These are phyloP conservation scores for Ophiocordyceps robertsii DNA, from an alignment of 2,329 filamentous ascomycete genomes.

Conservation along the genomic window DNA sequence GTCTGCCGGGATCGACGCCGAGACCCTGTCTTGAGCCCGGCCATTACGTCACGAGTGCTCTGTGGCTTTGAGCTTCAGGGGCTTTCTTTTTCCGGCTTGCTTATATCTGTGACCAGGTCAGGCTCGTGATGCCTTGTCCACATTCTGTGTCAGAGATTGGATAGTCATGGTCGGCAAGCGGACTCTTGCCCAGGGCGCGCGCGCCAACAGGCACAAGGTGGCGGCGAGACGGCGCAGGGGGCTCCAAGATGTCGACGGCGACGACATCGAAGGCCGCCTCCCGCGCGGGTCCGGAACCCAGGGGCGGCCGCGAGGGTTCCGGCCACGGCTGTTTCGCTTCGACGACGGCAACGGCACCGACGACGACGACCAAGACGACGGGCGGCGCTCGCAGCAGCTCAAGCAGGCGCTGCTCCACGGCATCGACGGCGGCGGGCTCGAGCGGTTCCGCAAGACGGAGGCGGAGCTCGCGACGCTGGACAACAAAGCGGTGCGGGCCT, in stretches of 20 bases:
- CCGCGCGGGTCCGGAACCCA: not conserved
- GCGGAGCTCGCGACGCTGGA: slow-evolving; percentile 13
- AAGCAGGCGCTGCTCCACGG: slow-evolving; percentile 15
- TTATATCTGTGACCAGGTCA: too few species aligned
- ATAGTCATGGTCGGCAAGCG: not conserved
- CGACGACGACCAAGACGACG: slow-evolving; percentile 8
- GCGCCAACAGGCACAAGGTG: not conserved
- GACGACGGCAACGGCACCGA: slow-evolving; percentile 15
- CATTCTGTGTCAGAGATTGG: too few species aligned
- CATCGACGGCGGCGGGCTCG: slow-evolving; percentile 14
- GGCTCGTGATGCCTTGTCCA: too few species aligned
- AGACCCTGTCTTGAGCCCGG: too few species aligned
- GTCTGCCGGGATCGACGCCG: too few species aligned
- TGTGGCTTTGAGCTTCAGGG: too few species aligned
- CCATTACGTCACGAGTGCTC: too few species aligned
- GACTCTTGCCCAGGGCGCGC: not conserved
- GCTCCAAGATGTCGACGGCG: not conserved
- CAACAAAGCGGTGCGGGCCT: slow-evolving; percentile 14
- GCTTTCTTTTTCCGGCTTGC: too few species aligned
- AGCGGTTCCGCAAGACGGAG: slow-evolving; percentile 15
- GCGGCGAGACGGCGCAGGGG: not conserved
- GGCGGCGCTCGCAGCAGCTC: slow-evolving; percentile 15
- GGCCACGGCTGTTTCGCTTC: slow-evolving; percentile 6
- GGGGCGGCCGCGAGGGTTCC: not conserved
- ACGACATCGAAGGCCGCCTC: not conserved